Evolutionary conservation across 306 rosid species (phyloP).

Genomic region (Adenanthera pavonina): DNA sequence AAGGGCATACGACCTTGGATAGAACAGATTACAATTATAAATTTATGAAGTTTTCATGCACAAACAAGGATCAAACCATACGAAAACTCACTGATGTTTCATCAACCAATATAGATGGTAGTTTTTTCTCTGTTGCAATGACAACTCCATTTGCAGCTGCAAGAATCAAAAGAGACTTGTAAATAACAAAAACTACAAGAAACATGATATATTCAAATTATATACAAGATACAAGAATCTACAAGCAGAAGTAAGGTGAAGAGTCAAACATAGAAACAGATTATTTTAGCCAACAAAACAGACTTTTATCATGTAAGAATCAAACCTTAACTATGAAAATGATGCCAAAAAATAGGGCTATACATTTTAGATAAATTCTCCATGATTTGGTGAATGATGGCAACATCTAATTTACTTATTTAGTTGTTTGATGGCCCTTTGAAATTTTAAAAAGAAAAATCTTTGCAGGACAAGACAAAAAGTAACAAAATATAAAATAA

Average conservation of each 20-base stretch:
- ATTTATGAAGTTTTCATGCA: background rate
- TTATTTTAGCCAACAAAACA: slow-evolving; percentile 24
- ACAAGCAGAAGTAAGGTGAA: background rate
- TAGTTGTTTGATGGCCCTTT: background rate
- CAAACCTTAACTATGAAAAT: background rate
- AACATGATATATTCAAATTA: slow-evolving; percentile 19
- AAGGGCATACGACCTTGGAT: background rate
- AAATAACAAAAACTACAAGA: slow-evolving; percentile 19
- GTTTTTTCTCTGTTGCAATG: slow-evolving; percentile 93
- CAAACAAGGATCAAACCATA: background rate
- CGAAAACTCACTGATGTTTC: slow-evolving; percentile 75
- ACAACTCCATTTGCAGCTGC: slow-evolving; percentile 96
- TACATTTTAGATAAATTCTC: background rate
- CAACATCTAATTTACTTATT: background rate
- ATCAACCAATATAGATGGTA: slow-evolving; percentile 90
- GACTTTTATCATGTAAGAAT: background rate
- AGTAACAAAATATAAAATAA: background rate
- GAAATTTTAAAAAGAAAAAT: background rate
- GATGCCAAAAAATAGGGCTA: background rate
- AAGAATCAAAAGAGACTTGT: slow-evolving; percentile 36
- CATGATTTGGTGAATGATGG: background rate
- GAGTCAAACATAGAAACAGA: slow-evolving; percentile 1
- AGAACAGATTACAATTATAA: slow-evolving; percentile 14
- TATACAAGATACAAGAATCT: slow-evolving; percentile 14
- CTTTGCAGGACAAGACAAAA: background rate